Conservation (phyloP, 1,284 basidiomycete species). For the Fistulinella staudtii region DNA sequence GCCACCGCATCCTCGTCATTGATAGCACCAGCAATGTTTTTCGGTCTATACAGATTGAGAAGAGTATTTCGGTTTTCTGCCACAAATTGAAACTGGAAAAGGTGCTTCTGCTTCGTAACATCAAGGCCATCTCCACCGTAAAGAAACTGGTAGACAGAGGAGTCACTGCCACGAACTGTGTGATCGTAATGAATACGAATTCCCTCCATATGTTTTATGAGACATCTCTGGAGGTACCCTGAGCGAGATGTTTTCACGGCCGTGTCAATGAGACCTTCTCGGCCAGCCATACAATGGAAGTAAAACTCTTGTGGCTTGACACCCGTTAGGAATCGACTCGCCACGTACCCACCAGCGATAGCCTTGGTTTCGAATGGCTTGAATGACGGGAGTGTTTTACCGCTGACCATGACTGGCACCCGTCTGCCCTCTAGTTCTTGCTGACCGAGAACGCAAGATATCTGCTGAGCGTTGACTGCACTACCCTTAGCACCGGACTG, state of each 20-base stretch:
- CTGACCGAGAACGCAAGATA: slow-evolving; percentile 95
- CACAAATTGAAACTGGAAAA: slow-evolving; percentile 91
- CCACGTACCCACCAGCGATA: slow-evolving; percentile 98
- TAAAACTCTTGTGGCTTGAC: slow-evolving; percentile 99
- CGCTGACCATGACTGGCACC: slow-evolving; percentile 98
- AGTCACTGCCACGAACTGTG: slow-evolving; percentile 94
- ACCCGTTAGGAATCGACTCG: slow-evolving; percentile 98
- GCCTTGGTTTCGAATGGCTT: slow-evolving; percentile 95
- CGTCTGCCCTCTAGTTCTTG: slow-evolving; percentile 98
- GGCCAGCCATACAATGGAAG: slow-evolving; percentile 99
- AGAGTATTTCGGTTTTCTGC: slow-evolving; percentile 85
- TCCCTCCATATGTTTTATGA: slow-evolving; percentile 98
- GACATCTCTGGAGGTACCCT: slow-evolving; percentile 95
- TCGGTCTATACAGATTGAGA: slow-evolving; percentile 70
- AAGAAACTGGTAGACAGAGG: slow-evolving; percentile 91
- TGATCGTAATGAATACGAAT: slow-evolving; percentile 97
- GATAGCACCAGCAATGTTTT: slow-evolving; percentile 55
- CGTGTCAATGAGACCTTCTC: slow-evolving; percentile 98
- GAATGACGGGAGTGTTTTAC: slow-evolving; percentile 98
- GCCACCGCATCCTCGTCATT: slow-evolving; percentile 66
- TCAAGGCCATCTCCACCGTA: slow-evolving; percentile 98
- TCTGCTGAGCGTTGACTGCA: slow-evolving; percentile 96
- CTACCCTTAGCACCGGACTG: slow-evolving; percentile 98
- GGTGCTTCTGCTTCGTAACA: slow-evolving; percentile 92
- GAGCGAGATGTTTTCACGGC: slow-evolving; percentile 99